Conservation (phyloP, 2,329 filamentous ascomycete genomes). For the Aspergillus quadricinctus region DNA sequence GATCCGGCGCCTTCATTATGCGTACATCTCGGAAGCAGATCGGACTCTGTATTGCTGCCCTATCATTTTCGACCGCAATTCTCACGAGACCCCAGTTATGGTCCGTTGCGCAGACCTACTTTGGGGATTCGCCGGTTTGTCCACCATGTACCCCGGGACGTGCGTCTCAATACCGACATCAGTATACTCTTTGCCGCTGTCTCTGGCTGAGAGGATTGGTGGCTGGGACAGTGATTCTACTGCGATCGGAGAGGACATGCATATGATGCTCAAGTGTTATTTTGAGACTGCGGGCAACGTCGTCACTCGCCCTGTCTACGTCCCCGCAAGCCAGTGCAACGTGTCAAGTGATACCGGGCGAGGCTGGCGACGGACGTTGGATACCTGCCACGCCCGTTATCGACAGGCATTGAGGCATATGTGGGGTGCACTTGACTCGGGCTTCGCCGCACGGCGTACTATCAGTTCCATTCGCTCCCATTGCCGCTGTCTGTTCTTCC, state of each 20-base stretch:
- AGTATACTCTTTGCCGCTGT: conserved; percentile 66
- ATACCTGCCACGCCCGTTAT: conserved; percentile 62
- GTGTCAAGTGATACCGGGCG: background rate
- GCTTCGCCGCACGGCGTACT: conserved; percentile 58
- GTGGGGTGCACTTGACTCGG: conserved; percentile 69
- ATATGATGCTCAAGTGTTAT: conserved; percentile 77
- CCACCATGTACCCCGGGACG: conserved; percentile 61
- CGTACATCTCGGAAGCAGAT: conserved; percentile 34
- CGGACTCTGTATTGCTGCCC: conserved; percentile 65
- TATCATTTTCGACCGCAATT: conserved; percentile 71
- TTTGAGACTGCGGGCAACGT: conserved; percentile 68
- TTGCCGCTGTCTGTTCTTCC: background rate
- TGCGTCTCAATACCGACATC: conserved; percentile 66
- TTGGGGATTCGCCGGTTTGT: conserved; percentile 68
- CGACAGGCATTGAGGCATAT: conserved; percentile 70
- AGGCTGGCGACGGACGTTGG: conserved; percentile 40
- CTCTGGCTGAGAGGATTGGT: conserved; percentile 63
- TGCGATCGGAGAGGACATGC: conserved; percentile 70
- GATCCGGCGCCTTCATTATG: conserved; percentile 60
- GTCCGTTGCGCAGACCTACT: conserved; percentile 69
- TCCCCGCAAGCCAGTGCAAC: conserved; percentile 53
- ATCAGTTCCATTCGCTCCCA: conserved; percentile 20
- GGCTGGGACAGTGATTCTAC: conserved; percentile 69
- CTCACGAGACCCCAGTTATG: conserved; percentile 61
- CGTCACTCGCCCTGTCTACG: conserved; percentile 59